These are phyloP conservation scores for Trichomonascaceae sp. DNA, from an alignment of 1,139 yeast genomes.

Conservation along the genomic window DNA sequence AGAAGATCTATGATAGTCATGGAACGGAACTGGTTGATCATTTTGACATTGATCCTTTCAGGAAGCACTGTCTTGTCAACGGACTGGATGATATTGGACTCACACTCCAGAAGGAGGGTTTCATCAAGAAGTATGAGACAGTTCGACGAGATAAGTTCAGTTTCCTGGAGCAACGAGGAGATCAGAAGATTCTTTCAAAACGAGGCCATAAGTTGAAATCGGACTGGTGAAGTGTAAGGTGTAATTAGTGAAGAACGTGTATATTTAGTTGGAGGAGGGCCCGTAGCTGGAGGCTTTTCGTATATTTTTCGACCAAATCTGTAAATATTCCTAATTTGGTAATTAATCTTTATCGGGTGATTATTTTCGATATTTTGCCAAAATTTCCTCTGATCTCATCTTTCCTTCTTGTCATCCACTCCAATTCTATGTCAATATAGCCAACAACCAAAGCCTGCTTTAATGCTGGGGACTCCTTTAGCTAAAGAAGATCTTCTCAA, in stretches of 20 bases:
- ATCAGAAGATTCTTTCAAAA: conserved; percentile 1
- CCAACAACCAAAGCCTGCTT: not conserved
- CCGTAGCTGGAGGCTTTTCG: too few relatives aligned
- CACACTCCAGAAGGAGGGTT: conserved; percentile 83
- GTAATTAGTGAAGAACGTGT: too few relatives aligned
- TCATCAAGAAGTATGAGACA: conserved; percentile 65
- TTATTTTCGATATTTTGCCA: too few relatives aligned
- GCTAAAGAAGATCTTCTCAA: not conserved
- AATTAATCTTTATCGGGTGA: too few relatives aligned
- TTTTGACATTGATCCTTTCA: conserved; percentile 83
- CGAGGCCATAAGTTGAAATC: conserved; percentile 4
- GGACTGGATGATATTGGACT: conserved; percentile 97
- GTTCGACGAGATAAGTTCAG: conserved; percentile 74
- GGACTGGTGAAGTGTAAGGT: conserved; percentile 4
- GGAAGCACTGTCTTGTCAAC: conserved; percentile 89
- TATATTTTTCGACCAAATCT: too few relatives aligned
- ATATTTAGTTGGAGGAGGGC: too few relatives aligned
- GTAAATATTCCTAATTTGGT: too few relatives aligned
- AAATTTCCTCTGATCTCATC: too few relatives aligned
- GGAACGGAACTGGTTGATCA: conserved; percentile 71
- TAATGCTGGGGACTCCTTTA: not conserved
- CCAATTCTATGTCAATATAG: not conserved
- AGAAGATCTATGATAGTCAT: conserved; percentile 65
- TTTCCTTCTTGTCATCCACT: not conserved
- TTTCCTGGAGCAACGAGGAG: conserved; percentile 54